Evolutionary conservation across 2,329 filamentous ascomycete species (phyloP), one percentile per base, ranked within the genome.

Genomic region (Pestalotiopsis sp.): DNA sequence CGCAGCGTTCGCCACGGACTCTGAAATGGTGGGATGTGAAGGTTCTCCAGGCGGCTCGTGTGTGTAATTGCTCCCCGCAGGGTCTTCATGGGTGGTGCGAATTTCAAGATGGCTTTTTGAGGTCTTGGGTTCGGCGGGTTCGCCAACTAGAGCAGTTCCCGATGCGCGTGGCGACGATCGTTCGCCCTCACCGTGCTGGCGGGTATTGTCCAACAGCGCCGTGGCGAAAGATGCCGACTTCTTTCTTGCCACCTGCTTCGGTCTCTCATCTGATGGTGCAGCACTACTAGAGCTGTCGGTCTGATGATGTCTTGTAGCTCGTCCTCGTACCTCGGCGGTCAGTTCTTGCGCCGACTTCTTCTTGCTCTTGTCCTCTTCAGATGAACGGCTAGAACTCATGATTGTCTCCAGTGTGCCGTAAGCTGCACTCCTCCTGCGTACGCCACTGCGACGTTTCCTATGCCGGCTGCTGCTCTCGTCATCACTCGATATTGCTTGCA

Each of bases 391-490:
- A 0, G 87, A 89, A 27, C 88, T 90, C 83, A 91, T 91, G 74
- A 91, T 91, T 0, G 89, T 91, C 73, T 91, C 88, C 3, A 91
- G 78, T 0, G 88, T 91, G 3, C 88, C 87, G 76, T 90, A 88
- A 4, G 89, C 89, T 27, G 82, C 81, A 69, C 86, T 88, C 66
- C 82, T 83, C 57, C 84, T 80, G 52, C 86, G 80, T 1, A 77
- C 77, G 0, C 78, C 79, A 58, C 80, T 81, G 23, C 83, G 80
- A 23, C 84, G 79, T 71, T 81, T 82, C 65, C 79, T 78, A 2
- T 81, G 79, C 12, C 79, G 77, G 31, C 76, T 77, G 25, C 78
- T 75, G 49, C 73, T 78, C 12, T 90, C 87, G 23, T 90, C 88
- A 64, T 90, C 87, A 3, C 86, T 86, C 4, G 83, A 82, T 38